Base-by-base conservation (phyloP, 2,329 filamentous ascomycete genomes). In the Thelonectria blattea region DNA sequence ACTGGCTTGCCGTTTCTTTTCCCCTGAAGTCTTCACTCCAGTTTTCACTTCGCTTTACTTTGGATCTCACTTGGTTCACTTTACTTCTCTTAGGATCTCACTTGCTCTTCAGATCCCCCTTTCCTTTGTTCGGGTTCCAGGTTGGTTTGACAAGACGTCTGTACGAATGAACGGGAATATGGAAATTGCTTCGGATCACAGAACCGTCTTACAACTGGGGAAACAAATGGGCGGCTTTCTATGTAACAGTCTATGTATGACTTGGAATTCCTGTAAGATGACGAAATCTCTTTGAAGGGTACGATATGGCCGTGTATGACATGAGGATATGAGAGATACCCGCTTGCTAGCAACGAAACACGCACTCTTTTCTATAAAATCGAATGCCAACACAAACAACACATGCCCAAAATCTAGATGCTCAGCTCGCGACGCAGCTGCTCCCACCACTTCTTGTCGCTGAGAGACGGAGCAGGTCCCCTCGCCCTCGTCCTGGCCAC, bases 381-480 rank as follows among this genome's bases (percentile, higher is more conserved):
- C 17, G 11, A 18, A 45, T 45, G 9, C 2, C 22, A 8, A 22
- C 9, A 17, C 49, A 22, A 42, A 22, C 15, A 37, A 39, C 30
- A 3, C 9, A 32, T 49, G 27, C 5, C 11, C n/a, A 41, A 18
- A 30, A 18, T 14, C 64, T 72, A 77, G 43, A 64, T 60, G 58
- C 72, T 66, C 61, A 77, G 17, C 41, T 77, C 72, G n/a, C 66
- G 56, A 51, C 70, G 71, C 30, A 77, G 7, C 12, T 41, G 65
- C 11, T 61, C 45, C 71, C 75, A 75, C 73, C 74, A 77, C 20
- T 32, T 48, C 8, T 52, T 60, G 4, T n/a, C n/a, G n/a, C n/a
- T n/a, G n/a, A n/a, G n/a, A n/a, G n/a, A n/a, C n/a, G 73, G 73
- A 18, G 72, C 56, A 20, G 48, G 49, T 1, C 68, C 69, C 3